Percentiles rank a stretch among this genome's conserved stretches.
These are phyloP conservation scores for Pyrenophora seminiperda DNA, from an alignment of 2,329 filamentous ascomycete genomes.

Conservation along the genomic window DNA sequence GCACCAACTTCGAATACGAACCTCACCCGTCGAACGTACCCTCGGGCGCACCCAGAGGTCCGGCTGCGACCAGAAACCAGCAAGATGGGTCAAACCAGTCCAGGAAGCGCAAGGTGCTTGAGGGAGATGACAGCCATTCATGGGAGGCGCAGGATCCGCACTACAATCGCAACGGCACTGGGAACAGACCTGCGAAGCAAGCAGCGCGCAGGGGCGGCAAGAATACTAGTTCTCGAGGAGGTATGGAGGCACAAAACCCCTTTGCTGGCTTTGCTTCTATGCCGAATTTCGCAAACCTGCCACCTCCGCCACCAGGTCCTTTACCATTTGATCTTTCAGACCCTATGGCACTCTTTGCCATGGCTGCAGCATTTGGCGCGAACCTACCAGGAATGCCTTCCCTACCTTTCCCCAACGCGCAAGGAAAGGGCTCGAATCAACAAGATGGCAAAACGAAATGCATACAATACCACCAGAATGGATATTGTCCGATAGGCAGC, in stretches of 20 bases:
- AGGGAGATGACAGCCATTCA: conserved; percentile 56
- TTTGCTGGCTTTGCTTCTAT: conserved; percentile 14
- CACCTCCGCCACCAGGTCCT: conserved; percentile 54
- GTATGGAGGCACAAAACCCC: conserved; percentile 12
- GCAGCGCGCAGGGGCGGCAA: conserved; percentile 58
- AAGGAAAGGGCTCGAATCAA: conserved; percentile 25
- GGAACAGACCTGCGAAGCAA: conserved; percentile 59
- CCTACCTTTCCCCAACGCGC: conserved; percentile 43
- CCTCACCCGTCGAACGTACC: conserved; percentile 22
- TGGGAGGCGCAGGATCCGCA: conserved; percentile 50
- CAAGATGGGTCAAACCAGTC: conserved; percentile 36
- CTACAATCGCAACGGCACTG: conserved; percentile 35
- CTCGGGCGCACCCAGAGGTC: conserved; percentile 32
- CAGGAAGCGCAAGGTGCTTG: conserved; percentile 63
- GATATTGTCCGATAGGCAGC: conserved; percentile 70
- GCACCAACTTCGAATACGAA: conserved; percentile 28
- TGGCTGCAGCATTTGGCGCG: conserved; percentile 58
- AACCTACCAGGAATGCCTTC: conserved; percentile 49
- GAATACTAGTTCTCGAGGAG: conserved; percentile 13
- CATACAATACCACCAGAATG: conserved; percentile 73
- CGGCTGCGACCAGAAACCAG: conserved; percentile 20
- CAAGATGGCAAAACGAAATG: conserved; percentile 58
- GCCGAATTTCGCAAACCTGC: conserved; percentile 34
- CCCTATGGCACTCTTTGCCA: conserved; percentile 66
- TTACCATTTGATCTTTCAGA: conserved; percentile 63